Evolutionary conservation across 371 early-diverging fungal genomes (phyloP).

Genomic region (Lichtheimia ornata): DNA sequence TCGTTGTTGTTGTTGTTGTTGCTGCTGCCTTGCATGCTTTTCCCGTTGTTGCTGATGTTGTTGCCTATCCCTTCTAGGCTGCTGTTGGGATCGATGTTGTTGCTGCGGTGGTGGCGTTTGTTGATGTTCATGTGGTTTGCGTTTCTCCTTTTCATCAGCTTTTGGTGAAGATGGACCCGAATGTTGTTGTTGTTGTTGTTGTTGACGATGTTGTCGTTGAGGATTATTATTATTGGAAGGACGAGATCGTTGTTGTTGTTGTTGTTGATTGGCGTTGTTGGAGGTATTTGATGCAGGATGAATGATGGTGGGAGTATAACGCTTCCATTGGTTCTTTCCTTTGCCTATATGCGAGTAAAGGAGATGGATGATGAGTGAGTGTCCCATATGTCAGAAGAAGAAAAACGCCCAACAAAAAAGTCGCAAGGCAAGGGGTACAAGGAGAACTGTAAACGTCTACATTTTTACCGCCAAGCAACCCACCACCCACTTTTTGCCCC

Average conservation of each 20-base stretch:
- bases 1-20: background rate
- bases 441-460: too few species aligned
- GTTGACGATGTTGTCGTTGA: slow-evolving; percentile 1
- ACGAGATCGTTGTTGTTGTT: slow-evolving; percentile 11
- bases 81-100: slow-evolving; percentile 5
- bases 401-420: slow-evolving; percentile 1
- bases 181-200: too few species aligned
- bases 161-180: too few species aligned
- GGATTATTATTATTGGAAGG: background rate
- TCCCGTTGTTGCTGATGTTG: background rate
- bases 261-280: slow-evolving; percentile 13
- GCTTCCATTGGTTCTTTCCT: slow-evolving; percentile 64
- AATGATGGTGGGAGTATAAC: slow-evolving; percentile 60
- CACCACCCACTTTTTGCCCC: too few species aligned
- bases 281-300: slow-evolving; percentile 45
- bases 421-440: too few species aligned
- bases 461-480: too few species aligned
- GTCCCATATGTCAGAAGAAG: slow-evolving; percentile 13
- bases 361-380: too few species aligned
- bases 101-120: background rate
- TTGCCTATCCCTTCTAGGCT: slow-evolving; percentile 1
- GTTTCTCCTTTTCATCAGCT: slow-evolving; percentile 7
- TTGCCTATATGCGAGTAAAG: slow-evolving; percentile 16
- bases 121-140: slow-evolving; percentile 9
- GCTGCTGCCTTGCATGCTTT: background rate